Conservation (phyloP, 768 basidiomycete species). For the Pleurotus eryngii region DNA sequence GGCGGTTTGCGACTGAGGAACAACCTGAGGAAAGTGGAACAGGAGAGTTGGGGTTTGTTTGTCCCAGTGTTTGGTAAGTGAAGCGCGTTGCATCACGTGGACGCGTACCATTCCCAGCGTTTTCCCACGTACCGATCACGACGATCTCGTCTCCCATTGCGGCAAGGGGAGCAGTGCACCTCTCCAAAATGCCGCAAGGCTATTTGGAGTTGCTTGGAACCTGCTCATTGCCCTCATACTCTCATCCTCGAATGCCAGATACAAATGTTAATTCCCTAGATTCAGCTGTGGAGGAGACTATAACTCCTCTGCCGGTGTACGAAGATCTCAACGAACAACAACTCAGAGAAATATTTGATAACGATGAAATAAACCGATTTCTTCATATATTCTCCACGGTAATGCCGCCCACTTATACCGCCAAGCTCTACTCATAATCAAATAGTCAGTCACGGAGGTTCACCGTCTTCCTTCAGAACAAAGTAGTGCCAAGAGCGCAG, state of each 20-base stretch:
- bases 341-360: slow-evolving; percentile 56
- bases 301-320: no score
- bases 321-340: slow-evolving; percentile 42
- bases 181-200: no score
- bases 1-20: slow-evolving; percentile 8
- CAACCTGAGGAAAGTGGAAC: not conserved
- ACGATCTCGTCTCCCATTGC: no score
- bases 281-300: no score
- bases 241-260: no score
- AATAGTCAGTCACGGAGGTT: slow-evolving; percentile 62
- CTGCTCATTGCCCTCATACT: no score
- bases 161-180: no score
- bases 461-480: slow-evolving; percentile 19
- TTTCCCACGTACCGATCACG: no score
- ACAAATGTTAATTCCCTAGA: no score
- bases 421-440: not conserved
- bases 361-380: slow-evolving; percentile 62
- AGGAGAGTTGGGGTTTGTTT: slow-evolving; percentile 2
- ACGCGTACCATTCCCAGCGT: slow-evolving; percentile 3
- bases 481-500: no score
- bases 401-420: slow-evolving; percentile 18
- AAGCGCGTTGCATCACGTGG: slow-evolving; percentile 25
- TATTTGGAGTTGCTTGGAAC: no score
- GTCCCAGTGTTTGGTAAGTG: not conserved
- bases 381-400: slow-evolving; percentile 60